Base-by-base conservation (phyloP, 1,139 yeast species). In the Magnusiomyces paraingens region DNA sequence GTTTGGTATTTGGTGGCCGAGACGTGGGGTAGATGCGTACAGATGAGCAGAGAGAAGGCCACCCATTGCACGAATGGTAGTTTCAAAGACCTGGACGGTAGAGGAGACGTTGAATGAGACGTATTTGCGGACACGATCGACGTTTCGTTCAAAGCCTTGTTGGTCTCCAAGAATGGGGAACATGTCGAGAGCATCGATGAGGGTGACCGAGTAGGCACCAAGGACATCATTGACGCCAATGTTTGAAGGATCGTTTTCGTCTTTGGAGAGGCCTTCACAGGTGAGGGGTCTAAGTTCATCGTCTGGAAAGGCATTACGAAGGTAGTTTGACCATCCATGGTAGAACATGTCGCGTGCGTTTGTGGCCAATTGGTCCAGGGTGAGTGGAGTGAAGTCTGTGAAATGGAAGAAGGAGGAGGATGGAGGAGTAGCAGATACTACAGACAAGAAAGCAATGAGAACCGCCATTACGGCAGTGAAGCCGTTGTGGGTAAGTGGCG, bases 61-160 rank as follows among this genome's bases (percentile, higher is more conserved):
- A 0, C 96, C 96, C 47, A 90, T 66, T 1, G 86, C 79, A 50
- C 97, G 71, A 20, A 90, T 90, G 3, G 90, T 82, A 4, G 87
- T 78, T 67, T 90, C 98, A 69, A 90, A 90, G 3, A 90, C 95
- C 63, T 89, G 96, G 0, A 90, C 85, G 0, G 83, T 80, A 2
- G 89, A 77, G 59, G 88, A 81, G 44, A 82, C 76, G 46, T 81
- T 75, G 64, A 88, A 89, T 20, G 76, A 64, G 0, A 70, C 66
- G 42, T 73, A 62, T 53, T 59, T 59, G 46, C 72, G 70, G 40
- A 87, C 76, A 52, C 78, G 70, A 0, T 66, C 64, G n/a, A 87
- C 74, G 47, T 80, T 75, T 1, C 66, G 53, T 14, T 73, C 75
- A 58, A 90, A 81, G 40, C 75, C 76, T 14, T 74, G 76, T 67